Base-by-base conservation (phyloP, 768 basidiomycete genomes). In the Calocera viscosa region DNA sequence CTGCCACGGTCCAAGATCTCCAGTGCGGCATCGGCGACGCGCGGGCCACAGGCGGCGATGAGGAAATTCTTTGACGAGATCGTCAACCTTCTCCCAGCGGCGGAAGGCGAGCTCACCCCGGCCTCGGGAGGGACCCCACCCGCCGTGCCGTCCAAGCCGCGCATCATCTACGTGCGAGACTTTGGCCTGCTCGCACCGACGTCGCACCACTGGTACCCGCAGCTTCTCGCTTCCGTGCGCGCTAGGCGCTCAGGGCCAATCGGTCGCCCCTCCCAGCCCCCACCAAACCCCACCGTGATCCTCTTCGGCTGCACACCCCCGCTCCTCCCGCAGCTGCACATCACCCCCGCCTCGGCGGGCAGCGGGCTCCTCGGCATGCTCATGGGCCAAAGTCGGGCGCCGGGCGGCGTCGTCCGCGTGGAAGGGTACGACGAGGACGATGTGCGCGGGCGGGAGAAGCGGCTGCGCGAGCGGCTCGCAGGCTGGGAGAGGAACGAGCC, bases 281-380 rank as follows among this genome's bases (percentile, higher is more conserved):
- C 86, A 14, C 70, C 76, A 38, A 84, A 84, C 72, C 90, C 92
- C 1, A 89, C 87, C 71, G 84, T 87, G 8, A 91, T 96, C 60
- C 80, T 96, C 19, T 89, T 95, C 71, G 91, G 92, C n/a, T 85
- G 91, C 72, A 86, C 88, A 0, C 91, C 93, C 30, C 78, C 89
- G 2, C 77, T 92, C n/a, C 83, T n/a, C 78, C 83, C 11, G 70
- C 73, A 71, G 63, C 76, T 72, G 2, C 70, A 30, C 70, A 75
- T 1, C 7, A 33, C 40, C 11, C 64, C 65, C 7, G 49, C 72
- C 16, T 39, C 65, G 11, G n/a, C 64, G 1, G 30, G 2, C 17
- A 43, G 30, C 26, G 49, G 7, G 30, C 35, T 30, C 38, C 53
- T 68, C 39, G 60, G 69, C 67, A 64, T 65, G 60, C 69, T 68